These are phyloP conservation scores for Venturiaceae sp. DNA, from an alignment of 2,329 filamentous ascomycete genomes.

Conservation along the genomic window DNA sequence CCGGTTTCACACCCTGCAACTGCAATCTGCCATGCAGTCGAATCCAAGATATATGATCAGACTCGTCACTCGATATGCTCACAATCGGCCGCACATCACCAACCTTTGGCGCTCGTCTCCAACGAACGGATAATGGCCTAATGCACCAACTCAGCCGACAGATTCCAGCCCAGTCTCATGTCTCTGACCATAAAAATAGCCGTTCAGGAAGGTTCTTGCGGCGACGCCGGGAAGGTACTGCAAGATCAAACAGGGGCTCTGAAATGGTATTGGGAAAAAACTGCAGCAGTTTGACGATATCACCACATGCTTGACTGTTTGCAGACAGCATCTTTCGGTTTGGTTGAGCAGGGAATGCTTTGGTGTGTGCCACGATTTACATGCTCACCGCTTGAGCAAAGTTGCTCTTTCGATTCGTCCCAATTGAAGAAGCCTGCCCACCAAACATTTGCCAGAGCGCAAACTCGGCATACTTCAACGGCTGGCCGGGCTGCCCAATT, in stretches of 20 bases:
- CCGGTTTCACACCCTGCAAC: neutral
- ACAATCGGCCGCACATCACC: no score
- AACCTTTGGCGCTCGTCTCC: no score
- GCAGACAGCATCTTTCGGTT: neutral
- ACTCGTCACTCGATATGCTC: neutral
- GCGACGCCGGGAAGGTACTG: neutral
- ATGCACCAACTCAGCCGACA: neutral
- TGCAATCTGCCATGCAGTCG: neutral
- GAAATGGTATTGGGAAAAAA: neutral
- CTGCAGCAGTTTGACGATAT: neutral
- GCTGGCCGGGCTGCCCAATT: neutral
- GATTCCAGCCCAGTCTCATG: no score
- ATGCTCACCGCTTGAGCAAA: neutral
- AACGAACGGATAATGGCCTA: neutral
- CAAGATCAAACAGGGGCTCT: neutral
- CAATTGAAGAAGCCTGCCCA: neutral
- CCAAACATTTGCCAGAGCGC: neutral
- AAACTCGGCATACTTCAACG: neutral
- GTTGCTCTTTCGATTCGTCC: neutral
- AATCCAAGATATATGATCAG: neutral
- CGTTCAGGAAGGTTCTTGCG: neutral
- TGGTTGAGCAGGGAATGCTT: neutral
- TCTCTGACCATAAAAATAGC: no score
- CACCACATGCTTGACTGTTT: neutral
- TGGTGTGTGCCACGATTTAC: neutral